phyloP scores from a whole-genome alignment of 2,329 filamentous ascomycete species.

The Rachicladosporium sp. region DNA sequence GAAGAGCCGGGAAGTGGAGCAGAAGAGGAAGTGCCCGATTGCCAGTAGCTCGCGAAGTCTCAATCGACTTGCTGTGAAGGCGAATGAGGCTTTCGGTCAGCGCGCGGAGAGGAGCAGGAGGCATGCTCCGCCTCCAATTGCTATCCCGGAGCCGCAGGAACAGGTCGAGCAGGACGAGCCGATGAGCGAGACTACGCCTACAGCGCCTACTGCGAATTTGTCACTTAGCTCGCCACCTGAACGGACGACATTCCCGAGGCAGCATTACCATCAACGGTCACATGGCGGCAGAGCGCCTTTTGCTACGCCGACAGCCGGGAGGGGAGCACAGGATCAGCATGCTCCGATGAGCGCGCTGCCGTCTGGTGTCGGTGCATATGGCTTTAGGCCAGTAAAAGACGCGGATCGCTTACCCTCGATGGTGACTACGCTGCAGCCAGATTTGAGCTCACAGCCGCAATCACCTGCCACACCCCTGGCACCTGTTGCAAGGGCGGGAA shows the following conservation, averaged over 20 bases:
- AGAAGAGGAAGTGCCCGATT: slow-evolving; percentile 43
- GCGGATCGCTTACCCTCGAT: slow-evolving; percentile 74
- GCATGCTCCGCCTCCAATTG: slow-evolving; percentile 74
- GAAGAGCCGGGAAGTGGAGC: slow-evolving; percentile 62
- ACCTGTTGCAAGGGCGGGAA: slow-evolving; percentile 42
- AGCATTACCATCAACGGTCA: slow-evolving; percentile 35
- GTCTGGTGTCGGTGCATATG: slow-evolving; percentile 36
- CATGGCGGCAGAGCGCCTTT: slow-evolving; percentile 25
- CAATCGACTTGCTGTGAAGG: too few relatives aligned
- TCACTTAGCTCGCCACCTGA: slow-evolving; percentile 60
- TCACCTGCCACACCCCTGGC: slow-evolving; percentile 78
- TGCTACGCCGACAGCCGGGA: slow-evolving; percentile 3
- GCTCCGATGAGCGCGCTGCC: too few relatives aligned
- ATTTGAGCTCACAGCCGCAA: slow-evolving; percentile 75
- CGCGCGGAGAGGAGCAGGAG: slow-evolving; percentile 45
- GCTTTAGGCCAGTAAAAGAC: slow-evolving; percentile 65
- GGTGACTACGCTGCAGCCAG: slow-evolving; percentile 55
- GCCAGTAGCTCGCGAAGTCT: background rate
- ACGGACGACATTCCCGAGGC: slow-evolving; percentile 49
- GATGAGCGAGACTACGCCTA: slow-evolving; percentile 44
- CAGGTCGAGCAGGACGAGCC: slow-evolving; percentile 24
- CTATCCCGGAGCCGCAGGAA: slow-evolving; percentile 49
- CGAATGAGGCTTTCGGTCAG: slow-evolving; percentile 22
- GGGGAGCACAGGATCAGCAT: too few relatives aligned
- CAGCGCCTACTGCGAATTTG: slow-evolving; percentile 38